A percentile compares a stretch with the other conserved stretches of the same genome.
Evolutionary conservation across 2,329 filamentous ascomycete species (phyloP).

Genomic region (Escovopsis weberi): DNA sequence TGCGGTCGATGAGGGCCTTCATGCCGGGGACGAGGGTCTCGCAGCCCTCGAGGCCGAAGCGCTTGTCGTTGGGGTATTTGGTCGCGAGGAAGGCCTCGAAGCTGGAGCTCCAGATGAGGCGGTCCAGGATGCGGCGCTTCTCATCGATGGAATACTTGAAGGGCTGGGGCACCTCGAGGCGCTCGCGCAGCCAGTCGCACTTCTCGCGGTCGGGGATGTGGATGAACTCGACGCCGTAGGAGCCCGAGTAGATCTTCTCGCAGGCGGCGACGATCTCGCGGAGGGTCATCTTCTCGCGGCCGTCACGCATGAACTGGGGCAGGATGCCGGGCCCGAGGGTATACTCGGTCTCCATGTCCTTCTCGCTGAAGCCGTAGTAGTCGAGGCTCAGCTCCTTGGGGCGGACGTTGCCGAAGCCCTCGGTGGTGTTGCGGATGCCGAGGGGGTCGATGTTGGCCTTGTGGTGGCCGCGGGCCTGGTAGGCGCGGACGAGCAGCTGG

Average conservation of each 20-base stretch:
- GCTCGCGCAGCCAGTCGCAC: conserved; percentile 95
- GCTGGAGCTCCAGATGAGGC: conserved; percentile 95
- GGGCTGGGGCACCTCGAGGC: conserved; percentile 81
- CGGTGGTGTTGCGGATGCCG: conserved; percentile 61
- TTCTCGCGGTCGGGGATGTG: conserved; percentile 95
- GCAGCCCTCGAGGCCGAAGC: conserved; percentile 94
- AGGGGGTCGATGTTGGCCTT: conserved; percentile 96
- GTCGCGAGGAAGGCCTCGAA: conserved; percentile 92
- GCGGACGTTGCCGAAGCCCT: conserved; percentile 74
- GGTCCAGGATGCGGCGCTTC: conserved; percentile 94
- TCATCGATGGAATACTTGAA: conserved; percentile 98
- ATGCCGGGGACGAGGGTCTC: conserved; percentile 96
- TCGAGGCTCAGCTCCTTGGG: conserved; percentile 88
- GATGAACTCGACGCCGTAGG: conserved; percentile 97
- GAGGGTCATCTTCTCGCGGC: conserved; percentile 88
- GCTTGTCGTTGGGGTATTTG: conserved; percentile 99
- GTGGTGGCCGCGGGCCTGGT: conserved; percentile 95
- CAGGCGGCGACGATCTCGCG: conserved; percentile 87
- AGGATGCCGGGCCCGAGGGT: conserved; percentile 86
- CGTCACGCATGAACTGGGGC: conserved; percentile 79
- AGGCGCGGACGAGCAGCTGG: conserved; percentile 89
- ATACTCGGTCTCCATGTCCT: conserved; percentile 86
- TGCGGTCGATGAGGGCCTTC: conserved; percentile 97
- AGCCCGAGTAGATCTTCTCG: conserved; percentile 91
- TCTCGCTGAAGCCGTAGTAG: conserved; percentile 89